phyloP scores from a whole-genome alignment of 768 basidiomycete species.

The Leccinum arenicola region DNA sequence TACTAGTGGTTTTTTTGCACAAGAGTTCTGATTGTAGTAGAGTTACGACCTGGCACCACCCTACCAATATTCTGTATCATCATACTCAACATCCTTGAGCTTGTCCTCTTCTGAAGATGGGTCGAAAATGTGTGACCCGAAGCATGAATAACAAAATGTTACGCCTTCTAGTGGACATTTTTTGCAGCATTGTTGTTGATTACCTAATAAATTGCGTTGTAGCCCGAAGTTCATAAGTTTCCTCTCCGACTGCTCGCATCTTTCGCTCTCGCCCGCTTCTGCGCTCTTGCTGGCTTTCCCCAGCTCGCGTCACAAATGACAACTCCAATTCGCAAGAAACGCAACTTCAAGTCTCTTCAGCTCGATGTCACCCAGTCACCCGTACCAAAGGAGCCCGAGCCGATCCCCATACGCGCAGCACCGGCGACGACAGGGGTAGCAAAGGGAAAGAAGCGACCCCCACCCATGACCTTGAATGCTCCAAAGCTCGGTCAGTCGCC shows the following conservation, averaged over 20 bases:
- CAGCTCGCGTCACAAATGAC: conserved; percentile 32
- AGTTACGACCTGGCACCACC: too few relatives aligned
- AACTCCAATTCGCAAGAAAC: conserved; percentile 81
- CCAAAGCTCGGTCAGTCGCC: conserved; percentile 53
- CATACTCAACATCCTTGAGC: too few relatives aligned
- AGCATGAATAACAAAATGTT: too few relatives aligned
- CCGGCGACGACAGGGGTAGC: conserved; percentile 35
- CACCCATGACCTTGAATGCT: conserved; percentile 79
- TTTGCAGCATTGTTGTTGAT: conserved; percentile 8
- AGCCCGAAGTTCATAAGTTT: conserved; percentile 12
- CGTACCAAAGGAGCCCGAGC: conserved; percentile 39
- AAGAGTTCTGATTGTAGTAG: too few relatives aligned
- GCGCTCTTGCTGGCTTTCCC: background rate
- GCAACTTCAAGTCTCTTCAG: conserved; percentile 86
- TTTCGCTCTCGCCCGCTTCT: conserved; percentile 2
- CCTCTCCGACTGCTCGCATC: conserved; percentile 16
- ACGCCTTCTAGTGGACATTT: background rate
- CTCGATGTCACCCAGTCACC: conserved; percentile 55
- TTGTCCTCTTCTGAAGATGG: too few relatives aligned
- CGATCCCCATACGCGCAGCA: conserved; percentile 48
- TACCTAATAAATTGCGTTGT: conserved; percentile 19
- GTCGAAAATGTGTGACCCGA: too few relatives aligned
- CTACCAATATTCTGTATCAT: too few relatives aligned
- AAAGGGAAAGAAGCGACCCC: conserved; percentile 68
- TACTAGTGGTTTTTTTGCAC: too few relatives aligned